Percentiles rank a stretch among this genome's conserved stretches.
These are phyloP conservation scores for Globisporangium middletonii DNA, from an alignment of 352 stramenopile genomes.

Conservation along the genomic window DNA sequence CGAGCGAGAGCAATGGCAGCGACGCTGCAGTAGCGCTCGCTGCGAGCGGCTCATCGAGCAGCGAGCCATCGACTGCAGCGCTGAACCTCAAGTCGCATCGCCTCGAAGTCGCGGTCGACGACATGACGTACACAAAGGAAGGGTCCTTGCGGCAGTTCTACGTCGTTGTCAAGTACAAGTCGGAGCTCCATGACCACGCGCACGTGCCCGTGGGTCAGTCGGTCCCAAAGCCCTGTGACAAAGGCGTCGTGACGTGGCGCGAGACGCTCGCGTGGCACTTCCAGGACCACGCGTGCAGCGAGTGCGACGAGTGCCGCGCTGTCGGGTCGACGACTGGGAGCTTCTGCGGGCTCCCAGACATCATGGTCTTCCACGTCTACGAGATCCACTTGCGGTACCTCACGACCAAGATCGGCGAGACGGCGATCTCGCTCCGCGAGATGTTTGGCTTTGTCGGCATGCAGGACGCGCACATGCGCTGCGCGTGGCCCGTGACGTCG, in stretches of 20 bases:
- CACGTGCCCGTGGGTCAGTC: conserved; percentile 70
- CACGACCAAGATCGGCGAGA: conserved; percentile 79
- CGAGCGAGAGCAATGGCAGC: neutral
- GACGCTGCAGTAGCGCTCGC: neutral
- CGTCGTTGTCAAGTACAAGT: conserved; percentile 83
- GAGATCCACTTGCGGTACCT: conserved; percentile 80
- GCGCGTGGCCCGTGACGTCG: conserved; percentile 69
- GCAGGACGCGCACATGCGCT: conserved; percentile 44
- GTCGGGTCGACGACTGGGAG: conserved; percentile 50
- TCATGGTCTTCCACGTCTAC: conserved; percentile 80
- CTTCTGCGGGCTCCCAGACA: conserved; percentile 71
- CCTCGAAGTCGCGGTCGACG: conserved; percentile 55
- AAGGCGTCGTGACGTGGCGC: conserved; percentile 66
- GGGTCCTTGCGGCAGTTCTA: conserved; percentile 76
- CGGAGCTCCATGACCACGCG: conserved; percentile 72
- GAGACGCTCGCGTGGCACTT: conserved; percentile 77
- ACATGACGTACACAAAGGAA: conserved; percentile 75
- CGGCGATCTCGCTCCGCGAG: conserved; percentile 67
- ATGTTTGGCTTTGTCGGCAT: conserved; percentile 72
- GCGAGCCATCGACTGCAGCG: neutral
- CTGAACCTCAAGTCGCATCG: conserved; percentile 53
- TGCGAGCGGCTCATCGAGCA: neutral
- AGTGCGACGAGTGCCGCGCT: conserved; percentile 61
- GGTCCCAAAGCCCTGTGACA: conserved; percentile 53
- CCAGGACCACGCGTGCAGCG: conserved; percentile 62